phyloP scores from a whole-genome alignment of 495 filamentous ascomycete species.

The Penicillium crystallinum region DNA sequence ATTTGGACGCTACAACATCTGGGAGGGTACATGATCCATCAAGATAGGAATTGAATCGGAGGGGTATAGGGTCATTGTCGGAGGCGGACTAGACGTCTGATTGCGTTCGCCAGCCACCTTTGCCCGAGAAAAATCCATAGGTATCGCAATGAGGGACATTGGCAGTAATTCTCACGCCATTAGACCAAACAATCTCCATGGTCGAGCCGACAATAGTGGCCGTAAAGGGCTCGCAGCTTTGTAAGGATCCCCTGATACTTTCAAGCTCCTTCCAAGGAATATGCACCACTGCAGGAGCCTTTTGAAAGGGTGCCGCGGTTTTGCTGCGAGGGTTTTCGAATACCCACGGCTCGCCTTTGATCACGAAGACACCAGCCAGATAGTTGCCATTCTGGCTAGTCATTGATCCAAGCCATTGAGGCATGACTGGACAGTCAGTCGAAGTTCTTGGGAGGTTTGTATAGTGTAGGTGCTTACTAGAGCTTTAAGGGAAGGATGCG shows the following conservation, averaged over 20 bases:
- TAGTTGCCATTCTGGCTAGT: neutral
- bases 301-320: neutral
- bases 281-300: constrained; percentile 5
- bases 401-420: constrained; percentile 4
- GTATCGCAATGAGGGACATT: constrained; percentile 4
- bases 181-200: constrained; percentile 4
- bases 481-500: no score
- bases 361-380: constrained; percentile 6
- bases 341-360: constrained; percentile 6
- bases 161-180: constrained; percentile 7
- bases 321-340: constrained; percentile 1
- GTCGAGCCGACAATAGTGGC: constrained; percentile 5
- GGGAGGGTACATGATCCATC: neutral
- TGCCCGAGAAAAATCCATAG: constrained; percentile 1
- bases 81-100: neutral
- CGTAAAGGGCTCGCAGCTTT: neutral
- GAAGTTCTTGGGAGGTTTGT: neutral
- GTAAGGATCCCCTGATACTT: neutral
- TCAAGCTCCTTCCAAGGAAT: constrained; percentile 7
- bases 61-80: neutral
- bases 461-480: neutral
- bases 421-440: neutral
- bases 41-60: neutral
- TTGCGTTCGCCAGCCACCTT: constrained; percentile 4
- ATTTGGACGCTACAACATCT: neutral